Conservation (phyloP, 1,284 basidiomycete genomes). For the Anthracocystis panici-leucophaei region DNA sequence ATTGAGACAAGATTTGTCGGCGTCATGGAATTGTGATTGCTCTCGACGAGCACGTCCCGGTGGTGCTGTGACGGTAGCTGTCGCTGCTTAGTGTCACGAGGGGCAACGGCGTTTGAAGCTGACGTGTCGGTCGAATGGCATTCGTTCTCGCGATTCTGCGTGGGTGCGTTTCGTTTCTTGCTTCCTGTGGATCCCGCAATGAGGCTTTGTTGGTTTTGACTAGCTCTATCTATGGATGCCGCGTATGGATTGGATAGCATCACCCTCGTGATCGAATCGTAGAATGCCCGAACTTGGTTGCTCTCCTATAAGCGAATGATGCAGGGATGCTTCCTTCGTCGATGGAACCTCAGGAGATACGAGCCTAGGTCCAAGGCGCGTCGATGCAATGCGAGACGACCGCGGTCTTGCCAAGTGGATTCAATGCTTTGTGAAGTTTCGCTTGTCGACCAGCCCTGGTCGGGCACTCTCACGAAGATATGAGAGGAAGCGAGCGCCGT, state of each 20-base stretch:
- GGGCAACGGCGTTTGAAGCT: not conserved
- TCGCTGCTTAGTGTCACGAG: not conserved
- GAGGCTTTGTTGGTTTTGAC: not conserved
- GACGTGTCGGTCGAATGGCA: not conserved
- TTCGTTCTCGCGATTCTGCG: conserved; percentile 10
- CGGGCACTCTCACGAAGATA: not conserved
- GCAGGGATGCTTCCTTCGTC: not conserved
- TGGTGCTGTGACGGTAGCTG: conserved; percentile 3
- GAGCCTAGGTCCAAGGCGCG: not conserved
- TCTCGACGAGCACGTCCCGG: conserved; percentile 19
- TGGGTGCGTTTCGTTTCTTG: not conserved
- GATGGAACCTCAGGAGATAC: not conserved
- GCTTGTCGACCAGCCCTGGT: not conserved
- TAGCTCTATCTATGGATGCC: conserved; percentile 10
- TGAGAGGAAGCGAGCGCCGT: not conserved
- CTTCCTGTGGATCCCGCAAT: not conserved
- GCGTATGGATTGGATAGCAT: conserved; percentile 17
- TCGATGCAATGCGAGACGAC: no score
- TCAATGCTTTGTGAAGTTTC: not conserved
- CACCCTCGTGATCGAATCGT: not conserved
- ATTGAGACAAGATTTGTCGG: conserved; percentile 31
- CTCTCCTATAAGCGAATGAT: not conserved
- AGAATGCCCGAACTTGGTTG: not conserved
- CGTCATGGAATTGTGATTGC: conserved; percentile 34
- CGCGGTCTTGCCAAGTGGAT: not conserved